Evolutionary conservation across 2,329 filamentous ascomycete genomes (phyloP), one percentile per base, ranked within the genome.

Genomic region (Passalora sequoiae): DNA sequence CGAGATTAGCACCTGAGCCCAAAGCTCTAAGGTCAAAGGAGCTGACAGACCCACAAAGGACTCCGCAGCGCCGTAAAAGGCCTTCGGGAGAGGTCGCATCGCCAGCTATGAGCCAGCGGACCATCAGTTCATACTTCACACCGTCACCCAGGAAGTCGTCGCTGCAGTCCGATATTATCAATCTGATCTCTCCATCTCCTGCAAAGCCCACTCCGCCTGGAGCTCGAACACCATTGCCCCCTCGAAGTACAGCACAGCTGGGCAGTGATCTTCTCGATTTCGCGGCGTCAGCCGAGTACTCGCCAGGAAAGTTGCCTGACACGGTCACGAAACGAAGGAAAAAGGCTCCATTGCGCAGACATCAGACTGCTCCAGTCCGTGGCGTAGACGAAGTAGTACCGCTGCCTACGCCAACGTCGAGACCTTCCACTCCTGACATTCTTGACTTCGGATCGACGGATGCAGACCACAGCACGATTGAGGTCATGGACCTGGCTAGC

Each of bases 261-360:
- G 30, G 50, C 6, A 32, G 31, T 15, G 35, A 49, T 12, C 54
- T 54, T 8, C 43, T 30, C 13, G 12, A 19, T 10, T 25, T 40
- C 24, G 22, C 25, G 13, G 9, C 17, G 5, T 3, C 3, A 12
- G 21, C 17, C 6, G 30, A 9, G 12, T 39, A 28, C 28, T 39
- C 42, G 5, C 28, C 39, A 5, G 43, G 43, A 2, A 46, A 31
- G 33, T 44, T 65, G 4, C 61, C 61, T 2, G 54, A 51, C n/a
- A 60, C 60, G 3, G 57, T 65, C 2, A 64, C 60, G 1, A 60
- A 59, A 38, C 53, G 62, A 21, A 47, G 58, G 24, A 57, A 47
- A 28, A 57, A 56, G 29, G 51, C 51, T 15, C 56, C 56, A 1
- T 41, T 64, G 44, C 60, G 55, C 38, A 47, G 61, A 39, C 40